phyloP scores from a whole-genome alignment of 441 rosid genomes.

The Euphorbia corollata region DNA sequence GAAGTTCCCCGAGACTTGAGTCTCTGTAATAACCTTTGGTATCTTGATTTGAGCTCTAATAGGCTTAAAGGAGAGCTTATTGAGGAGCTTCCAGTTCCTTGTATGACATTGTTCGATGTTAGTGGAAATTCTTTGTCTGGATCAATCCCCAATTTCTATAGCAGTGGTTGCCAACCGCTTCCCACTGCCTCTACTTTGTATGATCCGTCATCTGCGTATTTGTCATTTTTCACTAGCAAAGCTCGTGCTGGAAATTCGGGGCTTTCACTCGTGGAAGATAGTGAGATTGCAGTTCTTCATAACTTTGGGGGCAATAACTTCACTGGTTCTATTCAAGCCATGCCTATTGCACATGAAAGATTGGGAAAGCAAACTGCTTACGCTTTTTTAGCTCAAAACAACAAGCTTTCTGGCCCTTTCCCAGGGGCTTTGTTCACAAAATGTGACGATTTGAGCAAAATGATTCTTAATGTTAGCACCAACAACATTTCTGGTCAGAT shows the following conservation, averaged over 20 bases:
- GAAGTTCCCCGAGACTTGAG: conserved; percentile 29
- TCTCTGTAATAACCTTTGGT: conserved; percentile 35
- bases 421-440: conserved; percentile 37
- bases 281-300: conserved; percentile 30
- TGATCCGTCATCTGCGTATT: conserved; percentile 32
- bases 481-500: conserved; percentile 41
- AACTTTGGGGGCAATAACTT: conserved; percentile 47
- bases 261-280: conserved; percentile 22
- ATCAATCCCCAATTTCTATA: conserved; percentile 35
- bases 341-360: conserved; percentile 40
- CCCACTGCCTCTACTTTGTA: conserved; percentile 20
- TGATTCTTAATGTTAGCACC: conserved; percentile 49
- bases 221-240: conserved; percentile 30
- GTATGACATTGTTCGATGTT: conserved; percentile 49
- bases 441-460: conserved; percentile 32
- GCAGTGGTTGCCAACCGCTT: conserved; percentile 25
- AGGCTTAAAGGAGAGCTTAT: conserved; percentile 37
- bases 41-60: conserved; percentile 47
- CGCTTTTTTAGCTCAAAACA: conserved; percentile 43
- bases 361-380: conserved; percentile 32
- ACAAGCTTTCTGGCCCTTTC: conserved; percentile 45
- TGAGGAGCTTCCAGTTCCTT: conserved; percentile 43
- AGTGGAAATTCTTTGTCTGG: conserved; percentile 44
- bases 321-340: conserved; percentile 33
- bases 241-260: conserved; percentile 24